A percentile compares a stretch with the other conserved stretches of the same genome.
Evolutionary conservation across 2,329 filamentous ascomycete species (phyloP).

Genomic region (Sporothrix dimorphospora): DNA sequence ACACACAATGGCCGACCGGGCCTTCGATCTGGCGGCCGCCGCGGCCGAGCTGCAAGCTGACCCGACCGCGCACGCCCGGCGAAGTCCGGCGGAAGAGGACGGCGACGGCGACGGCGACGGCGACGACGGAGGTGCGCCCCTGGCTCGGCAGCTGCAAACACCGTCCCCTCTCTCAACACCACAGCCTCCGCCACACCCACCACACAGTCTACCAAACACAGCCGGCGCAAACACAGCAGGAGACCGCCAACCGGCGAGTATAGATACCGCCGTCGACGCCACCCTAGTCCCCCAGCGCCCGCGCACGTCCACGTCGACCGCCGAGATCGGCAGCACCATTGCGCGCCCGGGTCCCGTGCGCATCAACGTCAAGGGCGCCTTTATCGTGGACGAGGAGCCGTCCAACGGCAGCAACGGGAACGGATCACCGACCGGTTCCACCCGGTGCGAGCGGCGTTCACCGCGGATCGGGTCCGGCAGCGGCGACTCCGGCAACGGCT

Average conservation of each 20-base stretch:
- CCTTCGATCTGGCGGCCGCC: constrained; percentile 13
- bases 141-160: not conserved
- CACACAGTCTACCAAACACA: too few relatives aligned
- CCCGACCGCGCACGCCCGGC: not conserved
- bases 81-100: not conserved
- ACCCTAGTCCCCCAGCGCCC: constrained; percentile 36
- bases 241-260: not conserved
- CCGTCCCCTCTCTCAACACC: not conserved
- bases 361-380: constrained; percentile 96
- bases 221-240: too few relatives aligned
- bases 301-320: constrained; percentile 52
- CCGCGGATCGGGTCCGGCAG: not conserved
- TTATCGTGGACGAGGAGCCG: constrained; percentile 86
- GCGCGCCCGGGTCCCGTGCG: constrained; percentile 72
- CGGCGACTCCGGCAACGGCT: constrained; percentile 36
- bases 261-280: constrained; percentile 2
- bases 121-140: constrained; percentile 18
- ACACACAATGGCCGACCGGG: constrained; percentile 22
- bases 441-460: not conserved
- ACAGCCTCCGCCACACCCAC: not conserved
- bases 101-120: not conserved
- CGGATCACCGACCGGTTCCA: constrained; percentile 29
- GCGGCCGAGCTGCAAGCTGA: constrained; percentile 17
- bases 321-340: constrained; percentile 64
- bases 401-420: constrained; percentile 43